Conservation (phyloP, 192 early-diverging fungal genomes). For the Coemansia sp. region DNA sequence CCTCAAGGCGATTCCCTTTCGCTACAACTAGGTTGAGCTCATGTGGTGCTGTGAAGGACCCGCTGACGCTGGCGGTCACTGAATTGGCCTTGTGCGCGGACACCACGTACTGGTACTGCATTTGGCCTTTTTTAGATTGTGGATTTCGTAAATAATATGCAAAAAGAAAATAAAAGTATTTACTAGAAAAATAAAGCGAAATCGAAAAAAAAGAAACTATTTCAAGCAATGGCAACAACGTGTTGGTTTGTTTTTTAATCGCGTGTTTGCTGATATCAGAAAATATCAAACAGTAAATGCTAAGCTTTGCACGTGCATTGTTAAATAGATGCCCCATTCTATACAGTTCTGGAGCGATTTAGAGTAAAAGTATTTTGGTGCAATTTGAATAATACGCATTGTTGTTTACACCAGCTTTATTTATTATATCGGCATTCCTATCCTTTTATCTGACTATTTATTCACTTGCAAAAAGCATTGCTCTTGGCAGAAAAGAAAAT, state of each 20-base stretch:
- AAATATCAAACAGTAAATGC: too few species aligned
- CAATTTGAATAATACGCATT: too few species aligned
- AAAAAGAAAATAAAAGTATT: not conserved
- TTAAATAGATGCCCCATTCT: not conserved
- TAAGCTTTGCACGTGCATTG: not conserved
- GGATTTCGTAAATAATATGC: not conserved
- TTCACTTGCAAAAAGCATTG: not conserved
- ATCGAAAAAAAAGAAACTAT: not conserved
- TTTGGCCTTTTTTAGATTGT: slow-evolving; percentile 7
- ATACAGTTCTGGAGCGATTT: too few species aligned
- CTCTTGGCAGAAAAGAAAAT: not conserved
- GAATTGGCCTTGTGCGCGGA: slow-evolving; percentile 80
- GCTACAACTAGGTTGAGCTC: slow-evolving; percentile 73
- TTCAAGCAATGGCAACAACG: not conserved
- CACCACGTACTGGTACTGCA: slow-evolving; percentile 72
- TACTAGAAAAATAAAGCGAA: not conserved
- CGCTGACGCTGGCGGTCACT: slow-evolving; percentile 64
- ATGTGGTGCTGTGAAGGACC: slow-evolving; percentile 62
- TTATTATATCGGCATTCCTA: not conserved
- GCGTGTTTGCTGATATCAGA: too few species aligned
- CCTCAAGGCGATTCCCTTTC: slow-evolving; percentile 58
- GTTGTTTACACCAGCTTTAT: too few species aligned
- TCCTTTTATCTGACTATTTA: not conserved
- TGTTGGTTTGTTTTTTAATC: not conserved
- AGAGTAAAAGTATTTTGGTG: too few species aligned